Percentiles rank a stretch among this genome's conserved stretches.
Conservation (phyloP, 768 basidiomycete species). For the Russula emetica region DNA sequence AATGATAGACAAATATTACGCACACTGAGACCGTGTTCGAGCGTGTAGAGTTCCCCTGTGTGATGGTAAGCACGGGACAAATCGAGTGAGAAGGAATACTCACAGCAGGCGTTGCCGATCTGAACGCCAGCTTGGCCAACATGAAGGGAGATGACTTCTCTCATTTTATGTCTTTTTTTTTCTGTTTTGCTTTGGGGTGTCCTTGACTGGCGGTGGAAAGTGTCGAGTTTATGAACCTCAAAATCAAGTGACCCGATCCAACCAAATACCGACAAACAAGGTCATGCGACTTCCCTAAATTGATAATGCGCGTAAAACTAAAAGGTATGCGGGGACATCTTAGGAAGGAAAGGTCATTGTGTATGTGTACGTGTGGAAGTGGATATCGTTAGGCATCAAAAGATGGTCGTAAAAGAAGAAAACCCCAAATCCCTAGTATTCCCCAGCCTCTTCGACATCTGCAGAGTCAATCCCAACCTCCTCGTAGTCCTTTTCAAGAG, state of each 20-base stretch:
- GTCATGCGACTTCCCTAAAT: conserved; percentile 3
- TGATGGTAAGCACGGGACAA: conserved; percentile 30
- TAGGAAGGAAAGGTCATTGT: conserved; percentile 32
- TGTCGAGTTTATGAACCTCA: not conserved
- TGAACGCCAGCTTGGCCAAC: conserved; percentile 97
- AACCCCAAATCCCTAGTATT: conserved; percentile 37
- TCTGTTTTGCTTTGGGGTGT: not conserved
- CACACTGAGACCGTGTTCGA: conserved; percentile 95
- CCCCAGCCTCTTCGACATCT: conserved; percentile 47
- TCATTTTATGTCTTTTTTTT: conserved; percentile 44
- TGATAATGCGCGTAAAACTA: conserved; percentile 16
- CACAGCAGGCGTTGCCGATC: conserved; percentile 95
- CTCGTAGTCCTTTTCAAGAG: conserved; percentile 96
- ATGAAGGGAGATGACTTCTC: conserved; percentile 94
- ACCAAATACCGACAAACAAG: conserved; percentile 11
- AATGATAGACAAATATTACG: conserved; percentile 34
- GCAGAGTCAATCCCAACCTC: conserved; percentile 64
- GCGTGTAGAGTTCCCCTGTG: conserved; percentile 94
- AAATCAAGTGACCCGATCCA: not conserved
- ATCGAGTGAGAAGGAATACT: conserved; percentile 35
- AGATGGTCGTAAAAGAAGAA: conserved; percentile 8
- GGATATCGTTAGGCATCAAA: conserved; percentile 14
- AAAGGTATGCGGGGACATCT: not conserved
- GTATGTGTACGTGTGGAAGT: conserved; percentile 26
- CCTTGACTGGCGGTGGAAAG: conserved; percentile 2